These are phyloP conservation scores for Cercospora janseana DNA, from an alignment of 2,329 filamentous ascomycete genomes.

Conservation along the genomic window DNA sequence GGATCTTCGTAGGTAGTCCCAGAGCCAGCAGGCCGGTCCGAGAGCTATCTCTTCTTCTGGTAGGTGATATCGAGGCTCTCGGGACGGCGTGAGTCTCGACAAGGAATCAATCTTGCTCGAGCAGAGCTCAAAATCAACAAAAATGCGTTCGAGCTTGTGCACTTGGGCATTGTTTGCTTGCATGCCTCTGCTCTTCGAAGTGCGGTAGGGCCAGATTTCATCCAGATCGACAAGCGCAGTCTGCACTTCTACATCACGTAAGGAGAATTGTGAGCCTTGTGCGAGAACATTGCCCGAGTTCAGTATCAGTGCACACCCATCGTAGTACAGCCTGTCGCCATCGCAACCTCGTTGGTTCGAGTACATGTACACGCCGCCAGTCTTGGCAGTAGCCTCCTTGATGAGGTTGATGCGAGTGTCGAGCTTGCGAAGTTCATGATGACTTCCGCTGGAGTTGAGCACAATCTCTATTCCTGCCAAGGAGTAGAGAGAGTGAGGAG, in stretches of 20 bases:
- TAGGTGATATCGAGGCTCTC: slow-evolving; percentile 54
- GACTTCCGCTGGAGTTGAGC: slow-evolving; percentile 67
- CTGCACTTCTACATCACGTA: slow-evolving; percentile 57
- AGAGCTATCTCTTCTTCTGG: slow-evolving; percentile 68
- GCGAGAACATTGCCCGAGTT: slow-evolving; percentile 62
- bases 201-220: slow-evolving; percentile 63
- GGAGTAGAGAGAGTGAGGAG: slow-evolving; percentile 59
- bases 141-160: slow-evolving; percentile 48
- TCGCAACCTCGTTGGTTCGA: slow-evolving; percentile 59
- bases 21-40: slow-evolving; percentile 65
- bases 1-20: slow-evolving; percentile 59
- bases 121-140: slow-evolving; percentile 47
- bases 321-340: slow-evolving; percentile 62
- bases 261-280: slow-evolving; percentile 64
- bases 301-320: slow-evolving; percentile 62
- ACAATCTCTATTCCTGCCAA: slow-evolving; percentile 62
- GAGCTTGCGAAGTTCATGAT: slow-evolving; percentile 67
- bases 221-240: slow-evolving; percentile 62
- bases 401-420: slow-evolving; percentile 63
- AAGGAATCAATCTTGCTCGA: slow-evolving; percentile 15
- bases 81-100: slow-evolving; percentile 46
- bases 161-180: slow-evolving; percentile 54
- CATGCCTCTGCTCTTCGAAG: slow-evolving; percentile 55
- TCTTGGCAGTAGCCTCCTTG: slow-evolving; percentile 62
- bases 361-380: slow-evolving; percentile 62